Conservation (phyloP, 2,329 filamentous ascomycete genomes). For the Raffaelea ambrosiae region DNA sequence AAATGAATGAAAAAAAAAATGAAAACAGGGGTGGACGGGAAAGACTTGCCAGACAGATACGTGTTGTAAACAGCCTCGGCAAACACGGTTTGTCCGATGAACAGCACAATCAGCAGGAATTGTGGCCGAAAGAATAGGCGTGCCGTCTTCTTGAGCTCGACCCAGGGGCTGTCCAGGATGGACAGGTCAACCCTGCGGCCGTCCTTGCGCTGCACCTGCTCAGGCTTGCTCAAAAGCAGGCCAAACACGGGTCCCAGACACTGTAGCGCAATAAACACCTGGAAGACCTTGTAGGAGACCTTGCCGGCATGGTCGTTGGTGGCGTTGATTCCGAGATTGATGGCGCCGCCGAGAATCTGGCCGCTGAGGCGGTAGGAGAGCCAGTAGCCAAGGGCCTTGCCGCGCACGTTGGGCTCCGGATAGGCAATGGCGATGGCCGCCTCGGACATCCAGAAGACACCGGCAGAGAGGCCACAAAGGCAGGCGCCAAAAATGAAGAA, state of each 20-base stretch:
- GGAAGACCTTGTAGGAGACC: slow-evolving; percentile 60
- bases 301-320: slow-evolving; percentile 39
- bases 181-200: slow-evolving; percentile 51
- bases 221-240: slow-evolving; percentile 52
- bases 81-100: slow-evolving; percentile 65
- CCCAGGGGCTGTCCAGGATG: slow-evolving; percentile 46
- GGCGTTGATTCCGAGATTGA: slow-evolving; percentile 60
- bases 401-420: slow-evolving; percentile 60
- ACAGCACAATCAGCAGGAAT: slow-evolving; percentile 56
- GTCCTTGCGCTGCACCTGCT: slow-evolving; percentile 56
- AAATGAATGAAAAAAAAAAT: neutral
- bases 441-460: slow-evolving; percentile 69
- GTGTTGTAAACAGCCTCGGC: slow-evolving; percentile 66
- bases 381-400: slow-evolving; percentile 60
- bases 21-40: neutral
- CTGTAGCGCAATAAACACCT: slow-evolving; percentile 64
- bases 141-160: slow-evolving; percentile 51
- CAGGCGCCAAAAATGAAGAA: slow-evolving; percentile 60
- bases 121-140: slow-evolving; percentile 51
- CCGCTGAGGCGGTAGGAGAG: slow-evolving; percentile 44
- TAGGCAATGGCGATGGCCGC: slow-evolving; percentile 66
- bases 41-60: slow-evolving; percentile 40
- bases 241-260: slow-evolving; percentile 56
- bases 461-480: slow-evolving; percentile 60
- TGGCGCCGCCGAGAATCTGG: slow-evolving; percentile 63